These are phyloP conservation scores for Mesembryanthemum crystallinum DNA, from an alignment of 148 eudicot genomes.

Conservation along the genomic window DNA sequence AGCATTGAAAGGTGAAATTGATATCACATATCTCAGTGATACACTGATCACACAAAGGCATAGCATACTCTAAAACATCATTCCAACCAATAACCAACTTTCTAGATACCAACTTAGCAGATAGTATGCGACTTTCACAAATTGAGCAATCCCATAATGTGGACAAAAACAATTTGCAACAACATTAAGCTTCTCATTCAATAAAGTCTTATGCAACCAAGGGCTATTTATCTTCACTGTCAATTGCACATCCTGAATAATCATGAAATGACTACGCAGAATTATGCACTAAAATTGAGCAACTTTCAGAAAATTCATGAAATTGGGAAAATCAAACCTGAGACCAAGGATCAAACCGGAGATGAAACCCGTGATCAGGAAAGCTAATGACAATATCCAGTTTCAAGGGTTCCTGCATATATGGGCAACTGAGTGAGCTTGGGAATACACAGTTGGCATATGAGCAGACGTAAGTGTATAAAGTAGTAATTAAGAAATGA, in stretches of 20 bases:
- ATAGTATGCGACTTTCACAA: not conserved
- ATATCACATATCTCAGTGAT: not conserved
- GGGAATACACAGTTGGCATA: not conserved
- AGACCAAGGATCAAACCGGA: constrained; percentile 89
- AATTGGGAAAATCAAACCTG: constrained; percentile 48
- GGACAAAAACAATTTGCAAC: not conserved
- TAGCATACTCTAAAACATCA: not conserved
- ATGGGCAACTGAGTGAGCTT: constrained; percentile 1
- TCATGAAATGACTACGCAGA: not conserved
- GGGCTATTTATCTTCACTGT: not conserved
- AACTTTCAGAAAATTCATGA: not conserved
- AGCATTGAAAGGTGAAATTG: not conserved
- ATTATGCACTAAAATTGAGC: constrained; percentile 1
- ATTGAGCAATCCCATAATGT: not conserved
- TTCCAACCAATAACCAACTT: not conserved
- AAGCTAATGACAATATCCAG: constrained; percentile 91
- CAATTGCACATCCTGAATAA: not conserved
- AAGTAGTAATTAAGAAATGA: not conserved
- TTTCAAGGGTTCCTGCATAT: constrained; percentile 74
- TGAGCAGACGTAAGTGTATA: not conserved
- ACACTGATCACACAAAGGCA: not conserved
- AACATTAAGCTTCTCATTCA: not conserved
- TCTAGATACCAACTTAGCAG: not conserved
- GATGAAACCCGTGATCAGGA: constrained; percentile 95
- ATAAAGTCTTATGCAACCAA: not conserved